These are phyloP conservation scores for Raddia guianensis DNA, from an alignment of 176 grass and related monocot species.

Conservation along the genomic window DNA sequence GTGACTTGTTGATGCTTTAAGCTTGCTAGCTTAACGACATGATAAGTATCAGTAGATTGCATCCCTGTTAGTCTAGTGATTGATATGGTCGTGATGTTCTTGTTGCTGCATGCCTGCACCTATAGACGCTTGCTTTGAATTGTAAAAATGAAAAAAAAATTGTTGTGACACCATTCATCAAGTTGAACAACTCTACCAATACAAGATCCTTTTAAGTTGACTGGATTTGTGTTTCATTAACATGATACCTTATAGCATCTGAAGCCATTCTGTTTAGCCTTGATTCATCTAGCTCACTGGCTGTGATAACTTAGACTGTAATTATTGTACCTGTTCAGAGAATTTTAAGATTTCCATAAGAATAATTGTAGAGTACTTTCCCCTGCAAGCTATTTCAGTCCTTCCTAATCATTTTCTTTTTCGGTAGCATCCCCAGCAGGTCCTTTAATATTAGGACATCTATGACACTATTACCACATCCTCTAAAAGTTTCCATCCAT, in stretches of 20 bases:
- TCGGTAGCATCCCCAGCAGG: too few species aligned
- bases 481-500: too few species aligned
- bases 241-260: not conserved
- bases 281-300: not conserved
- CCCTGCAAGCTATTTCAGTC: not conserved
- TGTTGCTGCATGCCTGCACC: not conserved
- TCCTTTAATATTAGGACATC: too few species aligned
- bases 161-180: not conserved
- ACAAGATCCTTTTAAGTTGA: constrained; percentile 11
- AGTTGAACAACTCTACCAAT: not conserved
- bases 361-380: not conserved
- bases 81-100: not conserved
- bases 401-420: constrained; percentile 2
- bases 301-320: not conserved
- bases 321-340: not conserved
- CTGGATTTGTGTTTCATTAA: not conserved
- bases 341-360: not conserved
- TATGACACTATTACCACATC: too few species aligned
- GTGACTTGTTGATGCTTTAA: not conserved
- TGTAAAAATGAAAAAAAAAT: not conserved
- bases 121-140: constrained; percentile 16
- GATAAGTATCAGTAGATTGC: constrained; percentile 4
- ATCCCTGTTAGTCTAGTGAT: not conserved
- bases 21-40: constrained; percentile 30
- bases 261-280: not conserved